A percentile compares a stretch with the other conserved stretches of the same genome.
phyloP scores from a whole-genome alignment of 306 rosid species.

The Cucurbita pepo region DNA sequence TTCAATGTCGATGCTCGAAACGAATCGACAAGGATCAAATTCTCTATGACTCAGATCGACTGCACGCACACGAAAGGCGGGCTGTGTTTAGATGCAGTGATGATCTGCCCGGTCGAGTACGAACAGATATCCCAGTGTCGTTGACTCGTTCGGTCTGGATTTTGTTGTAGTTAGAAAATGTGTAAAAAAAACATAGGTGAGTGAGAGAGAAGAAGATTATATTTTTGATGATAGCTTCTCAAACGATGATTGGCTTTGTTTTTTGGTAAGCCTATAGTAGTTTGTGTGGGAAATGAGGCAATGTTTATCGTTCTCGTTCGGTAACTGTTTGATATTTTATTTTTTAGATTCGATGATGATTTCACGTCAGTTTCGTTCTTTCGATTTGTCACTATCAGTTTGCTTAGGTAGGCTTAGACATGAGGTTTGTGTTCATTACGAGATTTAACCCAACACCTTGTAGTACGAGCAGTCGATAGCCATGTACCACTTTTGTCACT shows the following conservation, averaged over 20 bases:
- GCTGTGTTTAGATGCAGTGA: constrained; percentile 75
- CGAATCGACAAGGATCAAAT: constrained; percentile 43
- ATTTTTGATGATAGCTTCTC: constrained; percentile 16
- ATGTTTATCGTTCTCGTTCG: background rate
- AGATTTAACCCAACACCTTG: too few relatives aligned
- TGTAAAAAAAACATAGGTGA: constrained; percentile 13
- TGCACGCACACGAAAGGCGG: constrained; percentile 98
- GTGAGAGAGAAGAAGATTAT: background rate
- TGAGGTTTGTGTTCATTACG: too few relatives aligned
- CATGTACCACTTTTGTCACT: too few relatives aligned
- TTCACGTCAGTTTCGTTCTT: too few relatives aligned
- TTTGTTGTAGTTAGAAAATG: constrained; percentile 13
- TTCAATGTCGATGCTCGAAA: constrained; percentile 50
- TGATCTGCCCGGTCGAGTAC: constrained; percentile 45
- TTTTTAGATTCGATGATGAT: too few relatives aligned
- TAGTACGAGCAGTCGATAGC: too few relatives aligned
- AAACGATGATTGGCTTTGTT: constrained; percentile 27
- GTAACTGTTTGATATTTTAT: too few relatives aligned
- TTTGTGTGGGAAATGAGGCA: constrained; percentile 8
- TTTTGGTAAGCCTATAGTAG: constrained; percentile 6
- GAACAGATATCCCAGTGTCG: constrained; percentile 38
- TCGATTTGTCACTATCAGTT: too few relatives aligned
- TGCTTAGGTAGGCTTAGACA: too few relatives aligned
- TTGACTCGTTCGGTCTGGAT: constrained; percentile 23
- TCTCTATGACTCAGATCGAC: constrained; percentile 94